phyloP scores from a whole-genome alignment of 768 basidiomycete genomes.

The Leccinum uliginosum region DNA sequence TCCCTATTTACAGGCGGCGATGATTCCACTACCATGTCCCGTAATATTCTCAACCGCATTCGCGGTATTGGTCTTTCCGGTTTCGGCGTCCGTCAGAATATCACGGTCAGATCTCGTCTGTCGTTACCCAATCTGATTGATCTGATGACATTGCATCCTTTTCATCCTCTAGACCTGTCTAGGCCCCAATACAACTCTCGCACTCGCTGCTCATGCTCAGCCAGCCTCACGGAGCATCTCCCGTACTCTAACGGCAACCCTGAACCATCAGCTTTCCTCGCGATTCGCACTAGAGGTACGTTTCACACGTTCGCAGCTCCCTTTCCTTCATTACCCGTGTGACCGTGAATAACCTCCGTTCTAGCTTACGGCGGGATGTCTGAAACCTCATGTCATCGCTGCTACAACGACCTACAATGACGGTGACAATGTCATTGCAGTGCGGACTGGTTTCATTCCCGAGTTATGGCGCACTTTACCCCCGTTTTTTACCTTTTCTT shows the following conservation, averaged over 20 bases:
- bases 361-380: constrained; percentile 38
- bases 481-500: constrained; percentile 40
- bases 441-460: constrained; percentile 37
- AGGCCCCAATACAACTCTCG: constrained; percentile 40
- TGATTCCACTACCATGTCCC: constrained; percentile 24
- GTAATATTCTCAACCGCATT: constrained; percentile 32
- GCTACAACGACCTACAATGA: constrained; percentile 48
- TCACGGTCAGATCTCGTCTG: constrained; percentile 36
- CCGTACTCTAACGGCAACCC: constrained; percentile 58
- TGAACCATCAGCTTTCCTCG: constrained; percentile 76
- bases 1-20: constrained; percentile 40
- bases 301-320: constrained; percentile 15
- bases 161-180: constrained; percentile 42
- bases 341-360: constrained; percentile 14
- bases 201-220: constrained; percentile 38
- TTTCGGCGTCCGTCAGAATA: constrained; percentile 40
- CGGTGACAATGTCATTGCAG: constrained; percentile 40
- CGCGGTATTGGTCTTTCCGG: constrained; percentile 32
- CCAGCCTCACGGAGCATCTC: constrained; percentile 18
- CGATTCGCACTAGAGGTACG: constrained; percentile 46
- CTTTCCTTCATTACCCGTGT: constrained; percentile 6
- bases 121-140: constrained; percentile 14
- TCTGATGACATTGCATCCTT: constrained; percentile 20
- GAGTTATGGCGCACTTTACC: constrained; percentile 28
- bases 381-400: constrained; percentile 38